A percentile compares a stretch with the other conserved stretches of the same genome.
These are phyloP conservation scores for Tolypocladium tropicale DNA, from an alignment of 2,329 filamentous ascomycete genomes.

Conservation along the genomic window DNA sequence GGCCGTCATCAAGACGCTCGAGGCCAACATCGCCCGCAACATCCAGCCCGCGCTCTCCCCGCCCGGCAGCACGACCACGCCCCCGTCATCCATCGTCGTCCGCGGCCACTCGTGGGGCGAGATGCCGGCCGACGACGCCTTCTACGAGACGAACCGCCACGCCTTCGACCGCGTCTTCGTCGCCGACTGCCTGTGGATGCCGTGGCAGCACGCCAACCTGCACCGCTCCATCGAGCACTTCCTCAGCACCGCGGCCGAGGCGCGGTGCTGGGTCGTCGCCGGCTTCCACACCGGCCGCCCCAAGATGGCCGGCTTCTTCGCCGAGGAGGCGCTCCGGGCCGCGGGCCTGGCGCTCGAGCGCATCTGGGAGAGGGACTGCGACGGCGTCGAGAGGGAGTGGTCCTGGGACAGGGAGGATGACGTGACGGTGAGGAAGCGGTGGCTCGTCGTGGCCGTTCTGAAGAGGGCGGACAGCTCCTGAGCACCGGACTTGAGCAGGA, in stretches of 20 bases:
- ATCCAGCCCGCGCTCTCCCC: slow-evolving; percentile 25
- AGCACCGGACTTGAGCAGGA: neutral
- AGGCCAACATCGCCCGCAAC: slow-evolving; percentile 46
- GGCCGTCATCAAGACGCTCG: slow-evolving; percentile 47
- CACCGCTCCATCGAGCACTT: slow-evolving; percentile 53
- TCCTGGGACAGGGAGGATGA: slow-evolving; percentile 52
- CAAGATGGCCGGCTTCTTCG: slow-evolving; percentile 58
- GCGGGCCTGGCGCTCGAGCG: slow-evolving; percentile 37
- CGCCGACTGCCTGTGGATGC: slow-evolving; percentile 69
- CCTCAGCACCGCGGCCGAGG: slow-evolving; percentile 28
- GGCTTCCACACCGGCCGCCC: slow-evolving; percentile 63
- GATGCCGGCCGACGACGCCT: slow-evolving; percentile 19
- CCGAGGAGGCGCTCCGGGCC: slow-evolving; percentile 27
- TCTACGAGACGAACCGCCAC: slow-evolving; percentile 16
- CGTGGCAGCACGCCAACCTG: slow-evolving; percentile 59
- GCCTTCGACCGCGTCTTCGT: slow-evolving; percentile 55
- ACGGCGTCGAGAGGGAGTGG: slow-evolving; percentile 54
- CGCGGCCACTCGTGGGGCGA: slow-evolving; percentile 58
- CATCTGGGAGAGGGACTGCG: slow-evolving; percentile 60
- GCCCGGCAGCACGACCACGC: slow-evolving; percentile 7
- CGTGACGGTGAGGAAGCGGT: slow-evolving; percentile 53
- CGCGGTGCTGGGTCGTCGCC: slow-evolving; percentile 54
- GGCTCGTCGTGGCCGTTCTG: slow-evolving; percentile 53
- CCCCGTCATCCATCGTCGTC: slow-evolving; percentile 26
- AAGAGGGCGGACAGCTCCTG: slow-evolving; percentile 16